phyloP scores from a whole-genome alignment of 2,329 filamentous ascomycete species.

The Calonectria hongkongensis region DNA sequence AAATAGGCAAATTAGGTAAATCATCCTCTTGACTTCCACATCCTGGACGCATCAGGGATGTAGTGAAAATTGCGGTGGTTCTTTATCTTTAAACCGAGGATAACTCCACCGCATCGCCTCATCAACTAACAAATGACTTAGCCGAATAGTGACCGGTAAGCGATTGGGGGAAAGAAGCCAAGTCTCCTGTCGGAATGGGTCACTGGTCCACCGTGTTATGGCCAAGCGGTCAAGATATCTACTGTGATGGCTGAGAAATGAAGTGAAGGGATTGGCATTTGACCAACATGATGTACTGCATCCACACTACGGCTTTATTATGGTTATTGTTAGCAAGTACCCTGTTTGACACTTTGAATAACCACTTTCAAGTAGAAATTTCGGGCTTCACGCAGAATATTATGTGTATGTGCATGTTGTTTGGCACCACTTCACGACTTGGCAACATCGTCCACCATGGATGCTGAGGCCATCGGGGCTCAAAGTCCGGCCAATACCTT shows the following conservation, averaged over 20 bases:
- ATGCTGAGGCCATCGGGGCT: slow-evolving; percentile 38
- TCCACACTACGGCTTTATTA: background rate
- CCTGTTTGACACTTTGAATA: background rate
- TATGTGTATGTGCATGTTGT: background rate
- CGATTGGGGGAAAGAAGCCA: background rate
- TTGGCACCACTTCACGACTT: background rate
- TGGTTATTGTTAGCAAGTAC: background rate
- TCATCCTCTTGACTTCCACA: slow-evolving; percentile 22
- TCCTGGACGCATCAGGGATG: slow-evolving; percentile 15
- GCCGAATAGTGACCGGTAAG: slow-evolving; percentile 31
- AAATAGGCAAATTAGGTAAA: slow-evolving; percentile 37
- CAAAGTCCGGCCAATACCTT: slow-evolving; percentile 42
- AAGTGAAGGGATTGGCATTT: background rate
- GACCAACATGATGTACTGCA: background rate
- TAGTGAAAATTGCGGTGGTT: slow-evolving; percentile 32
- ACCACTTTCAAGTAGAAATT: no score
- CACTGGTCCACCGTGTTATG: slow-evolving; percentile 34
- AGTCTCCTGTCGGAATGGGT: slow-evolving; percentile 16
- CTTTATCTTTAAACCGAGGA: slow-evolving; percentile 46
- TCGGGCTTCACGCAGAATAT: background rate
- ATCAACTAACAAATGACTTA: slow-evolving; percentile 31
- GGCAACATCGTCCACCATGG: background rate
- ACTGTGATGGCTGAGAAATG: slow-evolving; percentile 19
- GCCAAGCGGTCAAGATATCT: slow-evolving; percentile 33
- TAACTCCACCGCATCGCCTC: slow-evolving; percentile 39